phyloP scores from a whole-genome alignment of 768 basidiomycete genomes.

The Clavulina sp. region DNA sequence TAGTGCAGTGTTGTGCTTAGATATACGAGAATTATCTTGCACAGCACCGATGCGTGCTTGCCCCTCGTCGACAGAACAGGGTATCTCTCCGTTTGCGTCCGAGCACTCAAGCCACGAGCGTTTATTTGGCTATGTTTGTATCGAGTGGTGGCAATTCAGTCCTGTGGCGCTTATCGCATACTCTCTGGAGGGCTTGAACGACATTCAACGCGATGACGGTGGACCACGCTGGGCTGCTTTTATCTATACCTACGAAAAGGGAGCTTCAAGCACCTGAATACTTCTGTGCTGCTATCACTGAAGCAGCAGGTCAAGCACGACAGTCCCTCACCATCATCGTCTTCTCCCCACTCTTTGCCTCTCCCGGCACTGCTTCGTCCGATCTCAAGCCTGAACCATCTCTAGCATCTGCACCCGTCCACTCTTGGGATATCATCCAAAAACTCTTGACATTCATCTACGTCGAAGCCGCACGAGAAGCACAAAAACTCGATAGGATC shows the following conservation, averaged over 20 bases:
- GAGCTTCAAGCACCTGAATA: not conserved
- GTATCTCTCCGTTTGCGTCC: too few relatives aligned
- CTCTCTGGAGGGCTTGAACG: too few relatives aligned
- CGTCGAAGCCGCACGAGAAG: slow-evolving; percentile 63
- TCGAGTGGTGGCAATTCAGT: too few relatives aligned
- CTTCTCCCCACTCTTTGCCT: not conserved
- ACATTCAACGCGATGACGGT: too few relatives aligned
- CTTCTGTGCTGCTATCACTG: not conserved
- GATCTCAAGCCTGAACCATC: not conserved
- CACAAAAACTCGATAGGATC: slow-evolving; percentile 46
- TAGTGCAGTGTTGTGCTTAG: too few relatives aligned
- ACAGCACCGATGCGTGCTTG: too few relatives aligned
- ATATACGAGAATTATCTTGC: too few relatives aligned
- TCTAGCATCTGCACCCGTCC: slow-evolving; percentile 4
- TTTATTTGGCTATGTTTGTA: too few relatives aligned
- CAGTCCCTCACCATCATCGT: not conserved
- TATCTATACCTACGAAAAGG: not conserved
- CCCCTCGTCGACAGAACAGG: too few relatives aligned
- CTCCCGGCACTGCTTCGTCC: too few relatives aligned
- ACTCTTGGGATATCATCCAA: slow-evolving; percentile 50
- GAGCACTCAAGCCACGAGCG: too few relatives aligned
- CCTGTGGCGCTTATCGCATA: too few relatives aligned
- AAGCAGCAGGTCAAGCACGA: not conserved
- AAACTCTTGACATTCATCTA: slow-evolving; percentile 67
- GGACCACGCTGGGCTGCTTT: not conserved